Evolutionary conservation across 2,329 filamentous ascomycete species (phyloP).

Genomic region (Thelonectria blattea): DNA sequence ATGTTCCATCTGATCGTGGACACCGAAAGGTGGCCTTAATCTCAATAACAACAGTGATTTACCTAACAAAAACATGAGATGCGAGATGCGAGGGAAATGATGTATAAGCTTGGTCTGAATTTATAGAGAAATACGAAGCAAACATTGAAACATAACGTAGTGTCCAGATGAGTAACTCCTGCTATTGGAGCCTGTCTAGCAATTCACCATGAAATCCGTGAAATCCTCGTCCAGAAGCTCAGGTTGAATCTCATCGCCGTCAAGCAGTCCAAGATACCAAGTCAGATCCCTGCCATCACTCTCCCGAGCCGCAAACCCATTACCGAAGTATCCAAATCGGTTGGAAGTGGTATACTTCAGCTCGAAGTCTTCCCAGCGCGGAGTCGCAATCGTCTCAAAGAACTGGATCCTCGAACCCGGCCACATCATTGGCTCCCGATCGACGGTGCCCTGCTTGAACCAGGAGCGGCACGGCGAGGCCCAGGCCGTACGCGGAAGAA

Average conservation of each 20-base stretch:
- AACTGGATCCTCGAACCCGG: slow-evolving; percentile 36
- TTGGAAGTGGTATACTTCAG: slow-evolving; percentile 32
- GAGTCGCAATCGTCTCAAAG: slow-evolving; percentile 34
- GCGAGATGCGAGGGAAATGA: no score
- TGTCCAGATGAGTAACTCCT: no score
- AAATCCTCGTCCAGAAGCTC: slow-evolving; percentile 33
- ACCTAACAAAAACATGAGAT: no score
- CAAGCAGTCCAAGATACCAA: slow-evolving; percentile 26
- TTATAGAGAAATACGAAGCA: not conserved
- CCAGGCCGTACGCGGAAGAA: slow-evolving; percentile 36
- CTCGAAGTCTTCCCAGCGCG: slow-evolving; percentile 39
- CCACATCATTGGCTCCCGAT: slow-evolving; percentile 37
- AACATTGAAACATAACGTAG: no score
- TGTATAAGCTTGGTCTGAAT: not conserved
- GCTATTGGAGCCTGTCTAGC: slow-evolving; percentile 9
- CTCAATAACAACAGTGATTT: no score
- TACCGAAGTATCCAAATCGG: slow-evolving; percentile 36
- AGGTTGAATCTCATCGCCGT: slow-evolving; percentile 30
- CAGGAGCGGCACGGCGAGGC: slow-evolving; percentile 35
- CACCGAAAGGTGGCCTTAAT: no score
- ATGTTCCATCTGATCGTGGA: no score
- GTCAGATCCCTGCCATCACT: slow-evolving; percentile 27
- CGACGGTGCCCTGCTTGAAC: slow-evolving; percentile 38
- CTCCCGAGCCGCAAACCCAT: slow-evolving; percentile 29
- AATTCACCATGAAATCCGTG: slow-evolving; percentile 31